Conservation (phyloP, 148 eudicot genomes). For the Heliamphora exappendiculata region DNA sequence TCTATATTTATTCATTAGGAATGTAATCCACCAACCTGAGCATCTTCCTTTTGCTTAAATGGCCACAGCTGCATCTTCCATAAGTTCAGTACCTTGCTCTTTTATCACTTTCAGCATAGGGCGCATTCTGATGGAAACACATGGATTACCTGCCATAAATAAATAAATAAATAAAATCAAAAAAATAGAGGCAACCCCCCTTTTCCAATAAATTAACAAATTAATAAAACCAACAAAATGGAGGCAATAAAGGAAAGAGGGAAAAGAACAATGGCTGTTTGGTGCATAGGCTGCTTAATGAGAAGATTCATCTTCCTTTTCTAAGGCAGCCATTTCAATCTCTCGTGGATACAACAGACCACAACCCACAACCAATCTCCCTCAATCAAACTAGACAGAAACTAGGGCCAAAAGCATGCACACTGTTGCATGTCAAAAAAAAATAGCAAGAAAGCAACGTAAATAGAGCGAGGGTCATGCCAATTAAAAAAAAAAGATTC, state of each 20-base stretch:
- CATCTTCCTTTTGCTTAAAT: conserved; percentile 7
- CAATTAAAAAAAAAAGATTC: neutral
- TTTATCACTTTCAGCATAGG: conserved; percentile 26
- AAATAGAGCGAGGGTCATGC: neutral
- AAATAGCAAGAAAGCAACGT: neutral
- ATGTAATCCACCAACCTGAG: conserved; percentile 11
- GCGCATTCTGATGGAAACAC: conserved; percentile 26
- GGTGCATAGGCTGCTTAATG: neutral
- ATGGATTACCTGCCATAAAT: conserved; percentile 26
- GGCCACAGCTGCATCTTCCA: conserved; percentile 19
- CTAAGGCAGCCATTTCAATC: neutral
- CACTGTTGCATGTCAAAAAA: neutral
- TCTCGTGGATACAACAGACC: neutral
- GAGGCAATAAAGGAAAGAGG: neutral
- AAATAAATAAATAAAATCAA: no score
- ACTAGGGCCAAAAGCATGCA: neutral
- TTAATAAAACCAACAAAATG: neutral
- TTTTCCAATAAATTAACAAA: neutral
- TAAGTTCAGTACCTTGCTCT: conserved; percentile 20
- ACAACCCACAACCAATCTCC: neutral
- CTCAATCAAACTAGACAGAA: neutral
- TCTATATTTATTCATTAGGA: neutral
- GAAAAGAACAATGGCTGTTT: neutral
- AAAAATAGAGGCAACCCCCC: neutral
- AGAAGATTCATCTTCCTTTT: conserved; percentile 4